These are phyloP conservation scores for Dianthus caryophyllus DNA, from an alignment of 148 eudicot species.

Conservation along the genomic window DNA sequence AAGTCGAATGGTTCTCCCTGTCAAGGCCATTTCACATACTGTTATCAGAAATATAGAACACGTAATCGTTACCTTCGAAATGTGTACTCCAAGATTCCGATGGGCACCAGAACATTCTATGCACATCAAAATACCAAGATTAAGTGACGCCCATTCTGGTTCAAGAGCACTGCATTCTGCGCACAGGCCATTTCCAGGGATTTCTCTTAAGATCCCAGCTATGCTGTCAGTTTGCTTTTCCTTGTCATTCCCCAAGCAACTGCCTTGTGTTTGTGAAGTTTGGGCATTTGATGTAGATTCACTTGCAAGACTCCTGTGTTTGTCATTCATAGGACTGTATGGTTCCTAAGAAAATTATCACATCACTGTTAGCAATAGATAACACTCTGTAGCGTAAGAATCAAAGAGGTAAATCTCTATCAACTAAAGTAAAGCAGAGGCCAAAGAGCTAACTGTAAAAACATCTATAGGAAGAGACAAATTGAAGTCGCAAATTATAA, in stretches of 20 bases:
- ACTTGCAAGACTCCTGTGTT: slow-evolving; percentile 18
- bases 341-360: slow-evolving; percentile 37
- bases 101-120: slow-evolving; percentile 94
- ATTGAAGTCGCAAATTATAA: neutral
- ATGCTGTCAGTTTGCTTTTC: slow-evolving; percentile 51
- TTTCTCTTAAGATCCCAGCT: slow-evolving; percentile 50
- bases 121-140: slow-evolving; percentile 83
- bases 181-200: slow-evolving; percentile 78
- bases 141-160: slow-evolving; percentile 94
- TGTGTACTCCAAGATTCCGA: slow-evolving; percentile 93
- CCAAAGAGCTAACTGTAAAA: neutral
- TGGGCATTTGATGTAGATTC: slow-evolving; percentile 33
- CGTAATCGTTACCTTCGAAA: slow-evolving; percentile 67
- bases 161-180: slow-evolving; percentile 78
- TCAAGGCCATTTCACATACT: too few species aligned
- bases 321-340: slow-evolving; percentile 32
- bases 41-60: neutral
- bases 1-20: too few species aligned
- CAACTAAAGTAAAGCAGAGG: neutral
- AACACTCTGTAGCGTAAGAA: neutral
- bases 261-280: slow-evolving; percentile 29
- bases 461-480: neutral
- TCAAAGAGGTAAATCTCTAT: neutral
- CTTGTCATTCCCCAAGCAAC: slow-evolving; percentile 31
- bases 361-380: slow-evolving; percentile 15